Percentiles rank a stretch among this genome's conserved stretches.
phyloP scores from a whole-genome alignment of 1,284 basidiomycete species.

The Flammula alnicola region DNA sequence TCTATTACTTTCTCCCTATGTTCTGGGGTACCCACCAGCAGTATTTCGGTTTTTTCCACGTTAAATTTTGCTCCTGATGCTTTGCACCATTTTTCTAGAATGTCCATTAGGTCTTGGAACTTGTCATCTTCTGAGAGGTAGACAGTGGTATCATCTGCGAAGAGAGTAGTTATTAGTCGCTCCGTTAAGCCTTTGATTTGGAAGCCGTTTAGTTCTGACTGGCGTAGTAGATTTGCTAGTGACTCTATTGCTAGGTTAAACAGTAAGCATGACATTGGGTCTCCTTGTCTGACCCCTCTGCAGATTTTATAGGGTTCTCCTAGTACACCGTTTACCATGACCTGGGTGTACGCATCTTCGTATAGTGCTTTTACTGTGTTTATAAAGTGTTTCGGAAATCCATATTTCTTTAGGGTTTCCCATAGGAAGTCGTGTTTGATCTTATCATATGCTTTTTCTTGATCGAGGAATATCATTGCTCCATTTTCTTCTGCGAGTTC shows the following conservation, averaged over 20 bases:
- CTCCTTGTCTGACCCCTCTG: conserved; percentile 41
- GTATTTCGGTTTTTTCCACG: too few species aligned
- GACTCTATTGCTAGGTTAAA: conserved; percentile 42
- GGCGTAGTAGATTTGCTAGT: too few species aligned
- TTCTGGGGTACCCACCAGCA: too few species aligned
- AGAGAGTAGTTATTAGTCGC: too few species aligned
- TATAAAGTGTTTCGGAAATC: conserved; percentile 34
- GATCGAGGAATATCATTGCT: conserved; percentile 36
- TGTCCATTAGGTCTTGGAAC: too few species aligned
- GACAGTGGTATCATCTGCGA: too few species aligned
- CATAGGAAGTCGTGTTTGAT: conserved; percentile 41
- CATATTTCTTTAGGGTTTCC: conserved; percentile 26
- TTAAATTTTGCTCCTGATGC: too few species aligned
- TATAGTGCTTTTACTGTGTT: conserved; percentile 36
- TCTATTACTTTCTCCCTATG: conserved; percentile 13
- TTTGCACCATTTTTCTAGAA: too few species aligned
- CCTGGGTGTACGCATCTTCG: conserved; percentile 27
- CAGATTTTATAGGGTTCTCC: conserved; percentile 32
- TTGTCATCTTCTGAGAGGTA: too few species aligned
- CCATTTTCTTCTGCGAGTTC: conserved; percentile 34
- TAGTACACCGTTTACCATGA: conserved; percentile 39
- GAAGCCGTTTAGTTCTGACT: too few species aligned
- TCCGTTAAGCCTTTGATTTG: too few species aligned
- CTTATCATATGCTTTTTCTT: conserved; percentile 45
- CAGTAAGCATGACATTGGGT: conserved; percentile 44